These are phyloP conservation scores for Trichoderma gracile DNA, from an alignment of 2,329 filamentous ascomycete genomes.

Conservation along the genomic window DNA sequence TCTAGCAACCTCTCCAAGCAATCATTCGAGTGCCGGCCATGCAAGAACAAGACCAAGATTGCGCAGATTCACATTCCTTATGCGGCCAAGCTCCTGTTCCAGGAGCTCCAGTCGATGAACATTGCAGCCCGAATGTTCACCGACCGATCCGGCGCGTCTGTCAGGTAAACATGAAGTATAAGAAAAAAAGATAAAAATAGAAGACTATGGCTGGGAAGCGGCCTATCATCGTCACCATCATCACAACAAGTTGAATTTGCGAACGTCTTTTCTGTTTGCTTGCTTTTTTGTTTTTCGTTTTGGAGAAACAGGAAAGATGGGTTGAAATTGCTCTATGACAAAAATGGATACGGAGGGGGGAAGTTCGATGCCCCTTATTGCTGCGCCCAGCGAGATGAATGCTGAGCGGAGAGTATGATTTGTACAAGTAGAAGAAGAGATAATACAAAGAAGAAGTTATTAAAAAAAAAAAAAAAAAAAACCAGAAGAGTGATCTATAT, in stretches of 20 bases:
- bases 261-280: slow-evolving; percentile 7
- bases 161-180: slow-evolving; percentile 49
- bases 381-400: slow-evolving; percentile 20
- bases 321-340: slow-evolving; percentile 19
- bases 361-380: neutral
- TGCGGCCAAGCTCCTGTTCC: slow-evolving; percentile 96
- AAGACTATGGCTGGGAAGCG: slow-evolving; percentile 14
- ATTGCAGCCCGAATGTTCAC: slow-evolving; percentile 98
- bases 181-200: too few species aligned
- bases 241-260: neutral
- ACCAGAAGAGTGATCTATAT: neutral
- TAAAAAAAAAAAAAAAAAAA: neutral
- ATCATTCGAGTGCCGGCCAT: slow-evolving; percentile 93
- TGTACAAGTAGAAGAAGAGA: slow-evolving; percentile 30
- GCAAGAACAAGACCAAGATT: slow-evolving; percentile 99
- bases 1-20: slow-evolving; percentile 87
- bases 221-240: neutral
- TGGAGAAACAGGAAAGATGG: slow-evolving; percentile 5
- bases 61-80: slow-evolving; percentile 98
- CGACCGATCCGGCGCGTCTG: slow-evolving; percentile 72
- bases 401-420: slow-evolving; percentile 22
- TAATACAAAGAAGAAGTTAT: slow-evolving; percentile 27
- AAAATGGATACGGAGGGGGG: slow-evolving; percentile 19
- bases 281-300: neutral
- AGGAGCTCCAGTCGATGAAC: slow-evolving; percentile 97